phyloP scores from a whole-genome alignment of 192 early-diverging fungal species.

The Piromyces finnis region DNA sequence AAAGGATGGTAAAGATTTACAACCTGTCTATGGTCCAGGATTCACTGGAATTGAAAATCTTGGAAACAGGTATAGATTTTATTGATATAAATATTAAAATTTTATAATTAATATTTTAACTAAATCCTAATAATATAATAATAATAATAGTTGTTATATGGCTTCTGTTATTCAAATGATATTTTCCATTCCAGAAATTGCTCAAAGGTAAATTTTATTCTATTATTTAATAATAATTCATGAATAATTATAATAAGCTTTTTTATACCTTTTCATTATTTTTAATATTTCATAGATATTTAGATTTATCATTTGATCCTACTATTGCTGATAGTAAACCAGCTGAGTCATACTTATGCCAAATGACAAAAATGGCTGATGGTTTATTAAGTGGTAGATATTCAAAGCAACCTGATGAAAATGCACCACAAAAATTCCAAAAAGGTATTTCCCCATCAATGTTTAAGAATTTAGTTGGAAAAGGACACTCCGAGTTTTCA shows the following conservation, averaged over 20 bases:
- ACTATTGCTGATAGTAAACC: constrained; percentile 24
- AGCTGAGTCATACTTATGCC: constrained; percentile 71
- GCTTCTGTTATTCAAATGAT: constrained; percentile 83
- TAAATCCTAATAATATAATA: too few species aligned
- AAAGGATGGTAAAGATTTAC: constrained; percentile 73
- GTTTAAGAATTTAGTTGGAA: constrained; percentile 79
- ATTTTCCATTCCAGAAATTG: constrained; percentile 56
- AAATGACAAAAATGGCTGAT: constrained; percentile 77
- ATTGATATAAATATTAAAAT: too few species aligned
- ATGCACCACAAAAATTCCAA: constrained; percentile 27
- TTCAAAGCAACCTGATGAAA: constrained; percentile 23
- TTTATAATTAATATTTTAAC: too few species aligned
- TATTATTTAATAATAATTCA: too few species aligned
- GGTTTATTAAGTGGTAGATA: constrained; percentile 82
- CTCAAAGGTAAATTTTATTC: constrained; percentile 31
- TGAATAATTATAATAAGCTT: too few species aligned
- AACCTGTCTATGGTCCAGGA: constrained; percentile 72
- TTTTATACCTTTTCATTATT: neutral
- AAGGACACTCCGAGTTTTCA: constrained; percentile 82
- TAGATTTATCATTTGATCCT: constrained; percentile 23
- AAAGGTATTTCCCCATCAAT: constrained; percentile 72
- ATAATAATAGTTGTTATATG: constrained; percentile 73
- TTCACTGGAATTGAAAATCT: constrained; percentile 85
- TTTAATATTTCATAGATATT: constrained; percentile 6
- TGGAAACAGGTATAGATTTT: constrained; percentile 56